phyloP scores from a whole-genome alignment of 1,284 basidiomycete genomes.

The Papiliotrema nemorosa region DNA sequence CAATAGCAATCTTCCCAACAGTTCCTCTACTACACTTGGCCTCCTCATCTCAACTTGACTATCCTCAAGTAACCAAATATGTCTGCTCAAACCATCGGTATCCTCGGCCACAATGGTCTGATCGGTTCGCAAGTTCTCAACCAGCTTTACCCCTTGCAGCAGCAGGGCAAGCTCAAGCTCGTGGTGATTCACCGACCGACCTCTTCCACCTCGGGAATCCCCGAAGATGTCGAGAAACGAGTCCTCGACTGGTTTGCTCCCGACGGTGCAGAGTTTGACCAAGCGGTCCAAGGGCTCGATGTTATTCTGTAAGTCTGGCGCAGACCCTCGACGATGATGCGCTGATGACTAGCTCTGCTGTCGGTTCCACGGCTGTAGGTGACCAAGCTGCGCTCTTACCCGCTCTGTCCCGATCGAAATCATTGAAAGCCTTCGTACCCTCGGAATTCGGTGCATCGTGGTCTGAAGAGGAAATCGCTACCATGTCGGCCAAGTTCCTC shows the following conservation, averaged over 20 bases:
- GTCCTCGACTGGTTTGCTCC: constrained; percentile 11
- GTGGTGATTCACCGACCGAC: constrained; percentile 18
- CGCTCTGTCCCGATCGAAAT: constrained; percentile 8
- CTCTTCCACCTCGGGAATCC: constrained; percentile 13
- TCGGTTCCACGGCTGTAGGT: constrained; percentile 1
- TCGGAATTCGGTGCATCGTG: constrained; percentile 21
- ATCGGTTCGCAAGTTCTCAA: constrained; percentile 12
- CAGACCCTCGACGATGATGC: background rate
- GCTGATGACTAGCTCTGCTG: constrained; percentile 11
- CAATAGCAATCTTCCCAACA: too few species aligned
- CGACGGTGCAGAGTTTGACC: constrained; percentile 4
- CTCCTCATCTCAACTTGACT: background rate
- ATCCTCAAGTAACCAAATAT: background rate
- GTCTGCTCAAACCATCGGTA: constrained; percentile 8
- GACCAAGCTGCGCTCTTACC: constrained; percentile 12
- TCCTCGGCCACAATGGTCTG: constrained; percentile 18
- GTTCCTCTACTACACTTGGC: too few species aligned
- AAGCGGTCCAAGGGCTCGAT: constrained; percentile 13
- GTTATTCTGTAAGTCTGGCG: constrained; percentile 20
- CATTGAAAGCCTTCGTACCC: constrained; percentile 17
- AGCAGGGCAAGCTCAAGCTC: constrained; percentile 15
- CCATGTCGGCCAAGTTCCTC: constrained; percentile 4
- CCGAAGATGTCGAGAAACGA: constrained; percentile 16
- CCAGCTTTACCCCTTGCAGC: constrained; percentile 9
- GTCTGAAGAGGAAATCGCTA: constrained; percentile 11